Conservation (phyloP, 371 early-diverging fungal genomes). For the Mucor piriformis region DNA sequence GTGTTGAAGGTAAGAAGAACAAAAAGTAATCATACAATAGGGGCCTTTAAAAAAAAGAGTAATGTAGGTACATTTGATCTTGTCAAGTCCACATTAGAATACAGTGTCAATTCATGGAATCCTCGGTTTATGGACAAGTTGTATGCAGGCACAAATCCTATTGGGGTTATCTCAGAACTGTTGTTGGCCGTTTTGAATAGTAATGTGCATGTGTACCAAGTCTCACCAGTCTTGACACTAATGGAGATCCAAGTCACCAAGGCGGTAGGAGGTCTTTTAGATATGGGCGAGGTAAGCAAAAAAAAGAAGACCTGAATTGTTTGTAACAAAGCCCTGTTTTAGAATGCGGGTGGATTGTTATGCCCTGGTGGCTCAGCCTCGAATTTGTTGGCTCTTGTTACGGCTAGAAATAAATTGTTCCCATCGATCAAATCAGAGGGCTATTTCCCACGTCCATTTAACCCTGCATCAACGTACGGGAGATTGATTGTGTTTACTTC, state of each 20-base stretch:
- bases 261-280: slow-evolving; percentile 60
- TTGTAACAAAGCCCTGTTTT: slow-evolving; percentile 1
- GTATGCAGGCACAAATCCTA: slow-evolving; percentile 80
- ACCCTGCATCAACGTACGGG: slow-evolving; percentile 44
- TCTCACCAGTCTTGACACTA: slow-evolving; percentile 75
- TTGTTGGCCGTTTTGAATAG: slow-evolving; percentile 77
- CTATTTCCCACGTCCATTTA: slow-evolving; percentile 53
- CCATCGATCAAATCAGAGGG: slow-evolving; percentile 64
- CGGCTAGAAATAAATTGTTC: slow-evolving; percentile 73
- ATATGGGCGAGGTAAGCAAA: slow-evolving; percentile 53
- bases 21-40: not conserved
- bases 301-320: too few species aligned
- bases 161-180: slow-evolving; percentile 80
- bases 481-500: slow-evolving; percentile 77
- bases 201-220: slow-evolving; percentile 82
- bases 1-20: slow-evolving; percentile 48
- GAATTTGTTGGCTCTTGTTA: slow-evolving; percentile 81
- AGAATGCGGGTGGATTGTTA: slow-evolving; percentile 68
- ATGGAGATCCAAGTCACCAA: slow-evolving; percentile 73
- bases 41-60: slow-evolving; percentile 1
- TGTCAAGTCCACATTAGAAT: slow-evolving; percentile 54
- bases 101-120: slow-evolving; percentile 74
- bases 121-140: slow-evolving; percentile 86
- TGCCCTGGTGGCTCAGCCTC: slow-evolving; percentile 85
- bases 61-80: slow-evolving; percentile 53